These are phyloP conservation scores for Capniomyces stellatus DNA, from an alignment of 371 early-diverging fungal genomes.

Conservation along the genomic window DNA sequence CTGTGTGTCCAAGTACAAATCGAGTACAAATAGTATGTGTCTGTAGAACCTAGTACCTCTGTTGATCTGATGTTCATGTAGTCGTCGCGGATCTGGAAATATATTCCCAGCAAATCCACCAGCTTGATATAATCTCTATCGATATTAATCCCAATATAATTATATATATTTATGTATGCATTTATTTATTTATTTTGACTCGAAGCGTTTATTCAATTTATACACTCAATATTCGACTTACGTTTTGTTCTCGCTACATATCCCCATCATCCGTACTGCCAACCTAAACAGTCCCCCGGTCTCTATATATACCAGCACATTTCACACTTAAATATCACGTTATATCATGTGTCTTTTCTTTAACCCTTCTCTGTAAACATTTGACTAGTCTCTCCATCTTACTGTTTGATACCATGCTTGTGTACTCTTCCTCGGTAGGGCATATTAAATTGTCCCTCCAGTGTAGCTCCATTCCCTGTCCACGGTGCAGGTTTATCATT, in stretches of 20 bases:
- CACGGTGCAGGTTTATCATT: slow-evolving; percentile 71
- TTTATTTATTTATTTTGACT: no score
- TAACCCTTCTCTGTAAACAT: no score
- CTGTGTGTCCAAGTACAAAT: no score
- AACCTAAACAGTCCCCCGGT: slow-evolving; percentile 89
- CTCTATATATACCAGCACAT: slow-evolving; percentile 34
- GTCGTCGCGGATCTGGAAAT: slow-evolving; percentile 93
- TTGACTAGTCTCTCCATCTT: background rate
- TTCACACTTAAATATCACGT: no score
- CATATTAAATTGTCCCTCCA: slow-evolving; percentile 76
- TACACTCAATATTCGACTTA: background rate
- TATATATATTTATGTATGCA: no score
- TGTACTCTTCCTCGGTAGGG: slow-evolving; percentile 73
- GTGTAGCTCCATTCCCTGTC: slow-evolving; percentile 83
- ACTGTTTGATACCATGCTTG: slow-evolving; percentile 76
- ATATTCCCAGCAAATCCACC: slow-evolving; percentile 74
- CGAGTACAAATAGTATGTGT: no score
- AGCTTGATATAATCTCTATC: slow-evolving; percentile 52
- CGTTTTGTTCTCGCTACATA: slow-evolving; percentile 11
- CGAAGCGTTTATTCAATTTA: no score
- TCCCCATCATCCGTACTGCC: slow-evolving; percentile 80
- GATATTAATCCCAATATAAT: no score
- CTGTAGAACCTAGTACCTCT: slow-evolving; percentile 19
- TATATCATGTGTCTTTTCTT: no score
- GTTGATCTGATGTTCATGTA: slow-evolving; percentile 77